Percentiles rank a stretch among this genome's conserved stretches.
Conservation (phyloP, 2,329 filamentous ascomycete species). For the Exophiala lecanii-corni region DNA sequence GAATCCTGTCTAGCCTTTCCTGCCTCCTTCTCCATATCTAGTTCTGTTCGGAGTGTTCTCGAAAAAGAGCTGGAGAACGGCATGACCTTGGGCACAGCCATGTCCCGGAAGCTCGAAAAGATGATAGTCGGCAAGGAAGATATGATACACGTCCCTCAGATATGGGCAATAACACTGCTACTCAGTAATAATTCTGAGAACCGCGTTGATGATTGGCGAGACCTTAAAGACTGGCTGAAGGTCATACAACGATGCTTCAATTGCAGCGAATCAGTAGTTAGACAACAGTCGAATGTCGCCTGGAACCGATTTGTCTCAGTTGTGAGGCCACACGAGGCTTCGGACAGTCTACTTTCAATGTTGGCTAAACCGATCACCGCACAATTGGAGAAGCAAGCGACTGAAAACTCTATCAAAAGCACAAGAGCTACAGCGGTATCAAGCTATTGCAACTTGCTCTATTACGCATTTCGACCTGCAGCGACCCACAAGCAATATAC, state of each 20-base stretch:
- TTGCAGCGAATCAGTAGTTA: slow-evolving; percentile 64
- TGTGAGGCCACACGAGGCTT: slow-evolving; percentile 59
- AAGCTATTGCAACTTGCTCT: slow-evolving; percentile 74
- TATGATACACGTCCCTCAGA: slow-evolving; percentile 68
- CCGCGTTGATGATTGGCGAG: slow-evolving; percentile 63
- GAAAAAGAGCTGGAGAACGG: slow-evolving; percentile 49
- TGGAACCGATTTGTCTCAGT: slow-evolving; percentile 83
- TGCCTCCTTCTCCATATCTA: slow-evolving; percentile 62
- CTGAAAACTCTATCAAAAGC: slow-evolving; percentile 41
- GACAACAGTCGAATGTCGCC: slow-evolving; percentile 71
- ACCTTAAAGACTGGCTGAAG: slow-evolving; percentile 68
- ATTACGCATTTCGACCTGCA: slow-evolving; percentile 74
- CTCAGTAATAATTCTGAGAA: slow-evolving; percentile 62
- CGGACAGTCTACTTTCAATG: slow-evolving; percentile 52
- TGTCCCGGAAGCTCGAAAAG: slow-evolving; percentile 60
- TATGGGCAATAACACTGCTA: slow-evolving; percentile 80
- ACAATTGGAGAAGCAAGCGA: slow-evolving; percentile 63
- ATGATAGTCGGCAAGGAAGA: slow-evolving; percentile 61
- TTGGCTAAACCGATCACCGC: slow-evolving; percentile 64
- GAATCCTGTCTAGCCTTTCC: slow-evolving; percentile 67
- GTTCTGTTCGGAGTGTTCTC: slow-evolving; percentile 54
- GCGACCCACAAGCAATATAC: slow-evolving; percentile 64
- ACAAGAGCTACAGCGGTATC: slow-evolving; percentile 57
- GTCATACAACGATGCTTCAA: slow-evolving; percentile 84
- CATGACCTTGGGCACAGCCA: slow-evolving; percentile 63